Percentiles rank a stretch among this genome's conserved stretches.
Evolutionary conservation across 495 filamentous ascomycete species (phyloP).

Genomic region (Penicillium cinerascens): DNA sequence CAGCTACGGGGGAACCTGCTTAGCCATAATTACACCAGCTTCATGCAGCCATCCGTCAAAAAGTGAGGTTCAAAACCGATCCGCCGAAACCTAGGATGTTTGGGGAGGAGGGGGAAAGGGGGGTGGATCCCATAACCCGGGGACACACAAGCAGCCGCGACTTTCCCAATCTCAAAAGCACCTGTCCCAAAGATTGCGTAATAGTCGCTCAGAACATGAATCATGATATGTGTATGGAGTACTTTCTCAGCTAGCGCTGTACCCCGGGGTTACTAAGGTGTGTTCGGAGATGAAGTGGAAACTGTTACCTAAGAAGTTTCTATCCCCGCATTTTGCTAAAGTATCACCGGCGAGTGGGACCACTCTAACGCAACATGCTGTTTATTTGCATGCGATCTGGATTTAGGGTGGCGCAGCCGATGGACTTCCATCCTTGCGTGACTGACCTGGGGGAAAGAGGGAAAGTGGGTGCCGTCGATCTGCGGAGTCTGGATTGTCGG

Average conservation of each 20-base stretch:
- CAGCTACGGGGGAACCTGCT: too few relatives aligned
- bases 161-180: not conserved
- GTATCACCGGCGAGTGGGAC: slow-evolving; percentile 9
- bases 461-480: not conserved
- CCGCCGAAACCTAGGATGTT: too few relatives aligned
- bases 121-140: too few relatives aligned
- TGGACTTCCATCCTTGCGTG: not conserved
- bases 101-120: too few relatives aligned
- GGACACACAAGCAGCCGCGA: too few relatives aligned
- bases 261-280: slow-evolving; percentile 25
- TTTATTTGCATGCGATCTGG: not conserved
- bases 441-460: not conserved
- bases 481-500: not conserved
- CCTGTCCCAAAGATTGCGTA: not conserved
- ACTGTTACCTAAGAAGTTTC: slow-evolving; percentile 35
- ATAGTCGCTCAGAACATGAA: not conserved
- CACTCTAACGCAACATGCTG: slow-evolving; percentile 20
- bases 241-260: not conserved
- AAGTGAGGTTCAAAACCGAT: too few relatives aligned
- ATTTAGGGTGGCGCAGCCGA: not conserved
- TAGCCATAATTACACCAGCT: not conserved
- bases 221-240: too few relatives aligned
- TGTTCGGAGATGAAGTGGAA: slow-evolving; percentile 24
- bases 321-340: slow-evolving; percentile 26
- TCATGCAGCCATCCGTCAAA: not conserved